phyloP scores from a whole-genome alignment of 345 rosid genomes.

The Stellera chamaejasme region DNA sequence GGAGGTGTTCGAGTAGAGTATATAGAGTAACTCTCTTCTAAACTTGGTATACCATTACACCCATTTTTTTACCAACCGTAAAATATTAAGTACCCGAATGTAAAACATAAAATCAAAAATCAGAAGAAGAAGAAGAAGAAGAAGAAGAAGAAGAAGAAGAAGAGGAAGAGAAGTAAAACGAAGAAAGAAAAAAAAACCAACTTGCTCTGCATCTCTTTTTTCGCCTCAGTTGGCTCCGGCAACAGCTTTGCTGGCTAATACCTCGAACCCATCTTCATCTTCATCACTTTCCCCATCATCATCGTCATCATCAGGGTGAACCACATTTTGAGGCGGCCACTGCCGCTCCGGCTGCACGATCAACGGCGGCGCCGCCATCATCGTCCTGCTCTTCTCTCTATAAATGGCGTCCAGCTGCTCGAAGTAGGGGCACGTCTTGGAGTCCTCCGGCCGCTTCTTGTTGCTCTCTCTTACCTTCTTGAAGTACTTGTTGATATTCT shows the following conservation, averaged over 20 bases:
- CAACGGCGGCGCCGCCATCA: slow-evolving; percentile 27
- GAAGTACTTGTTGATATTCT: slow-evolving; percentile 74
- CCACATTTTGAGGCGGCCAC: slow-evolving; percentile 36
- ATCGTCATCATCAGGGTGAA: slow-evolving; percentile 16
- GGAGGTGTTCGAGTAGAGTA: too few species aligned
- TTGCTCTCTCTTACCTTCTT: slow-evolving; percentile 63
- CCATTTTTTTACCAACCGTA: too few species aligned
- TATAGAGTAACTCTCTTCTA: too few species aligned
- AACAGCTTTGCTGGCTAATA: slow-evolving; percentile 45
- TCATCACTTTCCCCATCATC: slow-evolving; percentile 31
- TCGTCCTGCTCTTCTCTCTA: slow-evolving; percentile 26
- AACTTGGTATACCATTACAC: too few species aligned
- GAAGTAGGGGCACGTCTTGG: slow-evolving; percentile 67
- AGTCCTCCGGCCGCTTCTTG: slow-evolving; percentile 46
- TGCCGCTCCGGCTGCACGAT: slow-evolving; percentile 66
- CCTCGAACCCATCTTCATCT: slow-evolving; percentile 46
- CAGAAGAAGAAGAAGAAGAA: too few species aligned
- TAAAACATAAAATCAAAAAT: too few species aligned
- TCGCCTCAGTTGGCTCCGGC: slow-evolving; percentile 21
- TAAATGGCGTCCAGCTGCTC: slow-evolving; percentile 48
- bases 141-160: too few species aligned
- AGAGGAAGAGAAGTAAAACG: too few species aligned
- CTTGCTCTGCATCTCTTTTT: background rate
- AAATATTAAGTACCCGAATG: too few species aligned
- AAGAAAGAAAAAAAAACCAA: background rate